phyloP scores from a whole-genome alignment of 179 eudicot species.

The Pouteria campechiana region DNA sequence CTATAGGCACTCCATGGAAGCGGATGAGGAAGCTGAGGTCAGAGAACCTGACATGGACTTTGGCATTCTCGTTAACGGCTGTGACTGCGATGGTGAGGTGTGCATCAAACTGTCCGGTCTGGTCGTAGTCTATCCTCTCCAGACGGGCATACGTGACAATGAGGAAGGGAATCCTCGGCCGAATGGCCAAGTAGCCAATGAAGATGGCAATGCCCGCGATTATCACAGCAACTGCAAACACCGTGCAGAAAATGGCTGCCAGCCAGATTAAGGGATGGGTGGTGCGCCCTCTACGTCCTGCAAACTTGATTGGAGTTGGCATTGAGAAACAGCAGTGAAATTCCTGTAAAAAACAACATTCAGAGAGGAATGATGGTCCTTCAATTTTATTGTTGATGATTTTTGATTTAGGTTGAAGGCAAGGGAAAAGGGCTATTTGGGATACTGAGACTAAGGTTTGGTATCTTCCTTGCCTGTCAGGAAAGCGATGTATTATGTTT shows the following conservation, averaged over 20 bases:
- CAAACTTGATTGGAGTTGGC: slow-evolving; percentile 11
- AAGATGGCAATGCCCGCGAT: slow-evolving; percentile 41
- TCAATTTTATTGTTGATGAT: background rate
- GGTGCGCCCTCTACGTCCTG: slow-evolving; percentile 13
- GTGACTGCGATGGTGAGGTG: slow-evolving; percentile 27
- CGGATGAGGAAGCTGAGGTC: slow-evolving; percentile 23
- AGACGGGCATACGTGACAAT: slow-evolving; percentile 36
- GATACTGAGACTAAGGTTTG: slow-evolving; percentile 21
- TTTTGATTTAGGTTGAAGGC: background rate
- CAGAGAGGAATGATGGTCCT: background rate
- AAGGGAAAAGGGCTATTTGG: background rate
- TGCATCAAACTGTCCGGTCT: slow-evolving; percentile 32
- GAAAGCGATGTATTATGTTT: slow-evolving; percentile 17
- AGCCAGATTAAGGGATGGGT: slow-evolving; percentile 58
- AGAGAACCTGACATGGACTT: slow-evolving; percentile 46
- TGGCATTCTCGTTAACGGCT: slow-evolving; percentile 49
- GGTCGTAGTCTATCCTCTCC: slow-evolving; percentile 29
- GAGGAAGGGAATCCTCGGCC: slow-evolving; percentile 47
- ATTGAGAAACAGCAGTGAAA: slow-evolving; percentile 1
- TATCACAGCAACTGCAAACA: slow-evolving; percentile 35
- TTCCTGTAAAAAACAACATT: slow-evolving; percentile 1
- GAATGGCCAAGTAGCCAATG: slow-evolving; percentile 35
- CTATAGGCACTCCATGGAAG: slow-evolving; percentile 29
- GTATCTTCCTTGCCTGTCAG: slow-evolving; percentile 25
- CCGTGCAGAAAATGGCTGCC: slow-evolving; percentile 49